These are phyloP conservation scores for Canavalia gladiata DNA, from an alignment of 306 rosid species.

Conservation along the genomic window DNA sequence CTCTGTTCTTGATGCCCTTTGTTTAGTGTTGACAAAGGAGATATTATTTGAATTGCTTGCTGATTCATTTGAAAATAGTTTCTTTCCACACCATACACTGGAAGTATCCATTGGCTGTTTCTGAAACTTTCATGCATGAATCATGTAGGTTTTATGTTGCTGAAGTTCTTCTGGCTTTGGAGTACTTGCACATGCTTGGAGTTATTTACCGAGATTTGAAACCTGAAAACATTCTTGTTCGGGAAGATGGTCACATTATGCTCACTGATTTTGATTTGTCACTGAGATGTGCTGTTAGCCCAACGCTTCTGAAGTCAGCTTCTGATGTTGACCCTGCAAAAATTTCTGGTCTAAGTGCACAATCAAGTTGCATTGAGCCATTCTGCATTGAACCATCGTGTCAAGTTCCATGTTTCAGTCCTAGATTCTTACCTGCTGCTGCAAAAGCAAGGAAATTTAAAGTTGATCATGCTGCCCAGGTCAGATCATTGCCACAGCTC, in stretches of 20 bases:
- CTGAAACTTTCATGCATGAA: conserved; percentile 8
- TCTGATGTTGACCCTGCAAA: conserved; percentile 52
- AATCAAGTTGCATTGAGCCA: conserved; percentile 59
- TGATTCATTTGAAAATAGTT: not conserved
- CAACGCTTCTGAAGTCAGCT: conserved; percentile 70
- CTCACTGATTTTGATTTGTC: conserved; percentile 89
- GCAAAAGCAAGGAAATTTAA: conserved; percentile 69
- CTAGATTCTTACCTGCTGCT: conserved; percentile 64
- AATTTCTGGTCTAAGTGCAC: conserved; percentile 50
- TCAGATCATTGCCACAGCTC: conserved; percentile 80
- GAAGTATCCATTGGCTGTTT: conserved; percentile 14
- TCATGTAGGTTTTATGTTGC: conserved; percentile 80
- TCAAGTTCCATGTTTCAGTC: conserved; percentile 80
- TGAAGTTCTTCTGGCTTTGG: conserved; percentile 85
- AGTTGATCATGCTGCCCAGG: conserved; percentile 56
- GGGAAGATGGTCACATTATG: conserved; percentile 92
- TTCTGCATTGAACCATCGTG: conserved; percentile 62
- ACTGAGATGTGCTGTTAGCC: conserved; percentile 76
- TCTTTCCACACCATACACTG: conserved; percentile 9
- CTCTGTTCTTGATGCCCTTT: conserved; percentile 21
- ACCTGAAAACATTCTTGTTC: conserved; percentile 85
- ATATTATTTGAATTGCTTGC: not conserved
- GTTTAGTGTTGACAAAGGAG: conserved; percentile 3
- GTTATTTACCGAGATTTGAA: conserved; percentile 82
- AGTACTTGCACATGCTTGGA: conserved; percentile 91